Conservation (phyloP, 495 filamentous ascomycete species). For the Paragyromitra xinjiangensis region DNA sequence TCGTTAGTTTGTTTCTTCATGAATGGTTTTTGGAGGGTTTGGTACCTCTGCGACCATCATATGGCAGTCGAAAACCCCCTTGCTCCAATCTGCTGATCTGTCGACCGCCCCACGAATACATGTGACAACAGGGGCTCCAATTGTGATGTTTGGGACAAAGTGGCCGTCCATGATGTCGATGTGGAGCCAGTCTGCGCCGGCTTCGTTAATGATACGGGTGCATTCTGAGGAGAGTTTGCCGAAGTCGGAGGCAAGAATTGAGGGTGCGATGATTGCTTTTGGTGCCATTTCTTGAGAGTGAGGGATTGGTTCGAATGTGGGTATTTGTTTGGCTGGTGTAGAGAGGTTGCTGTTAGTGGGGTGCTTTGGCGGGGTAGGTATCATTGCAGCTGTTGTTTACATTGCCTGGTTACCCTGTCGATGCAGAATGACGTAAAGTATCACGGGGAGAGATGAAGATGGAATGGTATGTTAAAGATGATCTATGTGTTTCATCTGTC, state of each 20-base stretch:
- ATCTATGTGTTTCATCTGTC: constrained; percentile 11
- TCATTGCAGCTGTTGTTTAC: constrained; percentile 12
- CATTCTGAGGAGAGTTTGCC: constrained; percentile 85
- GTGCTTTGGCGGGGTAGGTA: constrained; percentile 39
- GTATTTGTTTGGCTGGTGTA: background rate
- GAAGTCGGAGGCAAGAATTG: constrained; percentile 97
- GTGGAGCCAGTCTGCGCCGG: constrained; percentile 89
- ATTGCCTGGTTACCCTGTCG: constrained; percentile 38
- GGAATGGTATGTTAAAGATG: background rate
- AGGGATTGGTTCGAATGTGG: background rate
- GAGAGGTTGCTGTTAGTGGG: constrained; percentile 22
- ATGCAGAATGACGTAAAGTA: constrained; percentile 8
- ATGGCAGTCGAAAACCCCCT: constrained; percentile 97
- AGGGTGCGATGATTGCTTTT: constrained; percentile 92
- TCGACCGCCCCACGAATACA: constrained; percentile 88
- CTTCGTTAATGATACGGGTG: constrained; percentile 73
- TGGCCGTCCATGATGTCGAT: constrained; percentile 97
- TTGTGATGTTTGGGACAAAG: constrained; percentile 98
- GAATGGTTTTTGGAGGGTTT: background rate
- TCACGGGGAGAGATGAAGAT: background rate
- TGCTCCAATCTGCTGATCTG: constrained; percentile 66
- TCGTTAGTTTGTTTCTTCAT: background rate
- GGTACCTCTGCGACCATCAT: constrained; percentile 99
- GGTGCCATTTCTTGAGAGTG: constrained; percentile 71
- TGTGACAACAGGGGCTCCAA: constrained; percentile 91